A percentile compares a stretch with the other conserved stretches of the same genome.
These are phyloP conservation scores for Phascolomyces articulosus DNA, from an alignment of 371 early-diverging fungal species.

Conservation along the genomic window DNA sequence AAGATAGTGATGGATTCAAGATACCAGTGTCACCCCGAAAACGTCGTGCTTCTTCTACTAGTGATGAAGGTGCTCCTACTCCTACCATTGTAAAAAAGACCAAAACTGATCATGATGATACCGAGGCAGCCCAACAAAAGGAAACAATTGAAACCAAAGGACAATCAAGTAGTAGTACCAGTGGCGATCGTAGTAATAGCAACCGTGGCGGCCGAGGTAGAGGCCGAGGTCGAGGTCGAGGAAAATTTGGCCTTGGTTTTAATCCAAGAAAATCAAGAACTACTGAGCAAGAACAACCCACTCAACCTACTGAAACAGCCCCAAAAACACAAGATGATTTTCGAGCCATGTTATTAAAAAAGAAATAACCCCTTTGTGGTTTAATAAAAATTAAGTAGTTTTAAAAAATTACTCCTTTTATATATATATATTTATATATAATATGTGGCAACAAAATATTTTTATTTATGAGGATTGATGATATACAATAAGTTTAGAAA, in stretches of 20 bases:
- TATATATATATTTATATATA: no score
- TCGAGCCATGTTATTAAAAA: slow-evolving; percentile 37
- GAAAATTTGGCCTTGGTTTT: background rate
- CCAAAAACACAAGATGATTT: slow-evolving; percentile 44
- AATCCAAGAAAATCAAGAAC: background rate
- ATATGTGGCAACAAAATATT: background rate
- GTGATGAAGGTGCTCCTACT: background rate
- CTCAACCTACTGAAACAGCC: background rate
- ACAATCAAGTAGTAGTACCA: background rate
- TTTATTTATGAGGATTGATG: no score
- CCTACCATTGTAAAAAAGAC: background rate
- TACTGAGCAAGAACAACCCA: background rate
- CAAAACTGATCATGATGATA: slow-evolving; percentile 1
- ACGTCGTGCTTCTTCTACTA: background rate
- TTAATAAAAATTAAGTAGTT: background rate
- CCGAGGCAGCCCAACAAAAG: background rate
- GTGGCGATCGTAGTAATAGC: background rate
- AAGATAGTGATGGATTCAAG: slow-evolving; percentile 17
- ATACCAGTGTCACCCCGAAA: slow-evolving; percentile 1
- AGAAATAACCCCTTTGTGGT: slow-evolving; percentile 11
- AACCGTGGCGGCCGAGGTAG: slow-evolving; percentile 6
- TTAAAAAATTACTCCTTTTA: no score
- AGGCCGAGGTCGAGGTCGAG: slow-evolving; percentile 9
- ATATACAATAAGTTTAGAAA: background rate
- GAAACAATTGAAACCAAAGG: background rate